Base-by-base conservation (phyloP, 495 filamentous ascomycete genomes). In the Penicillium antarcticum region DNA sequence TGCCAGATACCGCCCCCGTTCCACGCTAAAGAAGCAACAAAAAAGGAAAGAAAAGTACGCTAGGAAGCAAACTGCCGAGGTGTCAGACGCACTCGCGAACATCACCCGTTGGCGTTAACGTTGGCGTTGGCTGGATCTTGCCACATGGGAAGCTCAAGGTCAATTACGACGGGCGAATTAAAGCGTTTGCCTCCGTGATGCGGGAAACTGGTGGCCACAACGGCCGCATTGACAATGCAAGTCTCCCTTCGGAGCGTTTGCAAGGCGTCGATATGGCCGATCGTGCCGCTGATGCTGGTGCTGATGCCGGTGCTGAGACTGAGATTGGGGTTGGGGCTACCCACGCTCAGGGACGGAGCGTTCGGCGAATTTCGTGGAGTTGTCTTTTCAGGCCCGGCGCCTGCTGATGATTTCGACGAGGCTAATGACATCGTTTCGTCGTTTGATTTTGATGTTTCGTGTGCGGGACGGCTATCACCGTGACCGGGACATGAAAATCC, bases 101-200 rank as follows among this genome's bases (percentile, higher is more conserved):
- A 29, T 45, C 45, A 44, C n/a, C 35, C 36, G 35, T 17, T 42
- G 23, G 16, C 40, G 24, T 48, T 41, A 44, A 23, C 41, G 42
- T 26, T 45, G 35, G 24, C 16, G 21, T 23, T 2, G 26, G 26
- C 26, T 9, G 8, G 7, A 9, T 58, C 43, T 19, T 58, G 58
- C 75, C 73, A 77, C n/a, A 85, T 72, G 9, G 84, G 85, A 34
- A 92, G 72, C 52, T 90, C 83, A 26, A 92, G 66, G 62, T 95
- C 87, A 19, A 92, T 83, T 7, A 92, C 82, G 47, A 92, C 85
- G 7, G 88, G 84, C 57, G 88, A 85, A 68, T 89, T 83, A 66
- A 87, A 82, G 46, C 58, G 73, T 60, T 84, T 86, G 26, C 73
- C 74, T 13, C 74, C 77, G 1, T 56, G 61, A 53, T 86, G 83